A percentile compares a stretch with the other conserved stretches of the same genome.
These are phyloP conservation scores for Nakataea oryzae DNA, from an alignment of 2,329 filamentous ascomycete species.

Conservation along the genomic window DNA sequence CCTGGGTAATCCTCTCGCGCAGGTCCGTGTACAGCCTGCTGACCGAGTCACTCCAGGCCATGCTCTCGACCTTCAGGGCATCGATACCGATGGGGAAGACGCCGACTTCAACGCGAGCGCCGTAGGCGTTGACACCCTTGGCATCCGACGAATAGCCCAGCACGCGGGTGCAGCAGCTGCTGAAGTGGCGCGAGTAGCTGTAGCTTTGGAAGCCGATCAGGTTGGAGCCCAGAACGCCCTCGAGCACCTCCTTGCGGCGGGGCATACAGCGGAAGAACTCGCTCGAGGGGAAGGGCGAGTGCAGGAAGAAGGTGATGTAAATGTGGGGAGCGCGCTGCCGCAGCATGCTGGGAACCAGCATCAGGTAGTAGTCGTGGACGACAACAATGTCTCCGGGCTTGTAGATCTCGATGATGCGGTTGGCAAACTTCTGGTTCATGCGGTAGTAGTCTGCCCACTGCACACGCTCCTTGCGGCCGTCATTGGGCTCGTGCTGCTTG, in stretches of 20 bases:
- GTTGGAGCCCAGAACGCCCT: conserved; percentile 83
- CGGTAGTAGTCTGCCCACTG: conserved; percentile 90
- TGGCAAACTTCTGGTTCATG: conserved; percentile 87
- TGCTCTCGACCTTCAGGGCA: conserved; percentile 63
- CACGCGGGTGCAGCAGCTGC: conserved; percentile 85
- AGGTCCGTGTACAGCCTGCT: conserved; percentile 65
- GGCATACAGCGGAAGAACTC: conserved; percentile 88
- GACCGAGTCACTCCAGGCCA: conserved; percentile 61
- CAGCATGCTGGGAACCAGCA: conserved; percentile 80
- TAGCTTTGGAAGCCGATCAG: conserved; percentile 93
- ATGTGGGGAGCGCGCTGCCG: conserved; percentile 79
- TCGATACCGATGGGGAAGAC: conserved; percentile 95
- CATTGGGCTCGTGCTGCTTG: conserved; percentile 83
- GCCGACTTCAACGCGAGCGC: conserved; percentile 78
- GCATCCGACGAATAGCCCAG: conserved; percentile 82
- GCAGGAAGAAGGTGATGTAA: conserved; percentile 90
- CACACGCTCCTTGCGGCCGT: conserved; percentile 69
- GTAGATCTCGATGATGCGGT: conserved; percentile 79
- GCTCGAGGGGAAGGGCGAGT: conserved; percentile 90
- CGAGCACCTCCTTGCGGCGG: conserved; percentile 79
- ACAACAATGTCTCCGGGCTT: conserved; percentile 87
- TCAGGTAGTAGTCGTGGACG: conserved; percentile 89
- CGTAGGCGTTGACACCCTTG: conserved; percentile 79
- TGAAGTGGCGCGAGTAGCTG: conserved; percentile 90
- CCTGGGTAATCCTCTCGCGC: conserved; percentile 61